phyloP scores from a whole-genome alignment of 1,284 basidiomycete genomes.

The Heterobasidion occidentale region DNA sequence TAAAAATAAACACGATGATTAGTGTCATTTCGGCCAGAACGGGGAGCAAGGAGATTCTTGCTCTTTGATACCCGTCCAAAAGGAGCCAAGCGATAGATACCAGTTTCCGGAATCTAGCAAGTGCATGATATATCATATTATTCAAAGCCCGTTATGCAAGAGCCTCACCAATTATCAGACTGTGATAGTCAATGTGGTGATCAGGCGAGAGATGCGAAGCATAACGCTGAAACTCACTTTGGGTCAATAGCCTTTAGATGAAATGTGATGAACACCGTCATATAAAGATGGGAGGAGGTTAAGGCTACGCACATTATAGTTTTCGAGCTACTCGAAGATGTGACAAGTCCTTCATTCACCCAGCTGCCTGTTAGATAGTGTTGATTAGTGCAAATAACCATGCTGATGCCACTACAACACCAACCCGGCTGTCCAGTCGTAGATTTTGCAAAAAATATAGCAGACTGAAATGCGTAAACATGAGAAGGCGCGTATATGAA shows the following conservation, averaged over 20 bases:
- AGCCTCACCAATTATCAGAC: too few species aligned
- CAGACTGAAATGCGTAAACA: conserved; percentile 21
- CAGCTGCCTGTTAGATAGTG: conserved; percentile 27
- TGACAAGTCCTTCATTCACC: conserved; percentile 41
- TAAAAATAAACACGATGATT: neutral
- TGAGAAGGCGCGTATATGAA: neutral
- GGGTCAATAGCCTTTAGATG: neutral
- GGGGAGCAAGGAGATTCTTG: conserved; percentile 12
- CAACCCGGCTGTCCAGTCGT: conserved; percentile 34
- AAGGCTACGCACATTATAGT: conserved; percentile 38
- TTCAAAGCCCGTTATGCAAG: too few species aligned
- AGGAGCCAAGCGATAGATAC: conserved; percentile 40
- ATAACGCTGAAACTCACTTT: neutral
- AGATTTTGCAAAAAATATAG: conserved; percentile 42
- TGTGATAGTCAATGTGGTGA: too few species aligned
- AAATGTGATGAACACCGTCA: neutral
- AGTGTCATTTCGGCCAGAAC: neutral
- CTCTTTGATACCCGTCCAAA: conserved; percentile 44
- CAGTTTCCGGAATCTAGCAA: conserved; percentile 18
- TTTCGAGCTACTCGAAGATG: conserved; percentile 30
- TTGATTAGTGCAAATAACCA: conserved; percentile 7
- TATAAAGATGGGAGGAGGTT: neutral
- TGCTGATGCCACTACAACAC: neutral
- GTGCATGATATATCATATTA: neutral
- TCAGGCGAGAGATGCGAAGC: too few species aligned